Evolutionary conservation across 2,329 filamentous ascomycete species (phyloP).

Genomic region (Diaporthe ilicicola): DNA sequence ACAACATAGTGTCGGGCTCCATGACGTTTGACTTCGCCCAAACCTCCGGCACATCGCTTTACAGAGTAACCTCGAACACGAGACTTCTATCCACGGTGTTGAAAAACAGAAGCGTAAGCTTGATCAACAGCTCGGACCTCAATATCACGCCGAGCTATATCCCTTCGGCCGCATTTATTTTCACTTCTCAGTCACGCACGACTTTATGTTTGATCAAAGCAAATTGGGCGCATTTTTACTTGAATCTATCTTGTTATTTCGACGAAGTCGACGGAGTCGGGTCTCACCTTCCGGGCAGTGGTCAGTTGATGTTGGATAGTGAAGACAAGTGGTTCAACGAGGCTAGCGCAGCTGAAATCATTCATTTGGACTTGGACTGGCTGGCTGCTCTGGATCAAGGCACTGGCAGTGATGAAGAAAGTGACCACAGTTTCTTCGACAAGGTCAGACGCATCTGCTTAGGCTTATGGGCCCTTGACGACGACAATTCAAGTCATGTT

Average conservation of each 20-base stretch:
- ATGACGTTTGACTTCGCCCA: neutral
- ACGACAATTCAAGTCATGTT: neutral
- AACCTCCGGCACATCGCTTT: fast-evolving
- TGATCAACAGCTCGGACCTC: neutral
- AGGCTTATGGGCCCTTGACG: neutral
- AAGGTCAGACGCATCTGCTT: neutral
- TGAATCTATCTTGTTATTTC: neutral
- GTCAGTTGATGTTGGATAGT: no score
- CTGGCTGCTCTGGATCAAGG: neutral
- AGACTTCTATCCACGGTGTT: neutral
- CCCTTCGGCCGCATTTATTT: neutral
- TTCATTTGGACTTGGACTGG: neutral
- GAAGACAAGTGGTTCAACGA: neutral
- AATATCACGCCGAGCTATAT: neutral
- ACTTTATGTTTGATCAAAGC: neutral
- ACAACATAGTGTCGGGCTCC: neutral
- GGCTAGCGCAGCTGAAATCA: neutral
- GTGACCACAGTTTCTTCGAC: neutral
- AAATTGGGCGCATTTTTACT: neutral
- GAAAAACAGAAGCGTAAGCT: neutral
- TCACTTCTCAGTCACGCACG: neutral
- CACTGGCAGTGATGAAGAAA: neutral
- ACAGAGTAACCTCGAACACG: neutral
- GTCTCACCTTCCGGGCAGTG: no score
- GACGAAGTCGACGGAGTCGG: no score